phyloP scores from a whole-genome alignment of 2,329 filamentous ascomycete genomes.

The Colletotrichum phormii region DNA sequence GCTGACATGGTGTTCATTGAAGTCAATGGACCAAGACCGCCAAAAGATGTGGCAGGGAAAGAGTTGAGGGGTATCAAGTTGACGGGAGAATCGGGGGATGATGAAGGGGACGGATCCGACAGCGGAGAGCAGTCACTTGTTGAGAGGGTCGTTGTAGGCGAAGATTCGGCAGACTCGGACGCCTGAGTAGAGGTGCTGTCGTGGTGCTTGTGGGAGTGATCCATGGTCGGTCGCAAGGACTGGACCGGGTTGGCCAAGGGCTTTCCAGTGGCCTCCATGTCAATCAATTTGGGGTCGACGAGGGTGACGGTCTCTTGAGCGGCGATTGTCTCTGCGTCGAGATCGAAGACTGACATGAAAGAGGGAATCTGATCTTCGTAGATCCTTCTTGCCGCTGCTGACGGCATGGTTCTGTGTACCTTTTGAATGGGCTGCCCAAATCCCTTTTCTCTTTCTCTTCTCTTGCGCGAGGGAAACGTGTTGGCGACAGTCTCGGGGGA shows the following conservation, averaged over 20 bases:
- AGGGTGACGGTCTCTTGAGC: conserved; percentile 66
- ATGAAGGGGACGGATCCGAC: conserved; percentile 90
- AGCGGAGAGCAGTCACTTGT: conserved; percentile 92
- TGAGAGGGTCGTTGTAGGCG: conserved; percentile 92
- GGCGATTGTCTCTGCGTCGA: conserved; percentile 67
- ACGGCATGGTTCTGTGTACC: conserved; percentile 64
- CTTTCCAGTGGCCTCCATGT: conserved; percentile 53
- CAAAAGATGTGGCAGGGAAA: conserved; percentile 72
- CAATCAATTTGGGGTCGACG: conserved; percentile 64
- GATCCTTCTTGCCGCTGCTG: conserved; percentile 69
- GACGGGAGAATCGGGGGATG: conserved; percentile 90
- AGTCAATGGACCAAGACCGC: conserved; percentile 48
- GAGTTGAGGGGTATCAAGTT: conserved; percentile 78
- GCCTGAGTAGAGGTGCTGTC: conserved; percentile 83
- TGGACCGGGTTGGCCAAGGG: conserved; percentile 52
- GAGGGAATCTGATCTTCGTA: conserved; percentile 80
- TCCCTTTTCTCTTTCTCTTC: conserved; percentile 36
- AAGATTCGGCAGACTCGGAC: conserved; percentile 91
- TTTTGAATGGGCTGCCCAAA: conserved; percentile 32
- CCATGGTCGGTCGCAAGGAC: conserved; percentile 54
- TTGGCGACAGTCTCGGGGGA: conserved; percentile 34
- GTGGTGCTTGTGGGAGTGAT: conserved; percentile 74
- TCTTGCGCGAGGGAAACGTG: conserved; percentile 36
- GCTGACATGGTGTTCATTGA: conserved; percentile 61
- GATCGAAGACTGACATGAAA: conserved; percentile 81